These are phyloP conservation scores for Cicer yamashitae DNA, from an alignment of 306 rosid genomes.

Conservation along the genomic window DNA sequence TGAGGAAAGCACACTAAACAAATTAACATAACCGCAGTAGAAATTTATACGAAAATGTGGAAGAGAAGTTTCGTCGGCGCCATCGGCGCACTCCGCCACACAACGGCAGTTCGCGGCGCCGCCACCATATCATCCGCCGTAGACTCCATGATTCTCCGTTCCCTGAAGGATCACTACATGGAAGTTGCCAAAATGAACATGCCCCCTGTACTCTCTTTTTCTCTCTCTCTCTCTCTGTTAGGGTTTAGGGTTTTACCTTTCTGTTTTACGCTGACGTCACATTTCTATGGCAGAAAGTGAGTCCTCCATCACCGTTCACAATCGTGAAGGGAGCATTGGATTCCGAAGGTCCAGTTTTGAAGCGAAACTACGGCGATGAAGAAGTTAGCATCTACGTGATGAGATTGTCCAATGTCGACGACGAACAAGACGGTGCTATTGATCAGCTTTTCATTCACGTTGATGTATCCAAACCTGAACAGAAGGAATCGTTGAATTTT, in stretches of 20 bases:
- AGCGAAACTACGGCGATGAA: slow-evolving; percentile 66
- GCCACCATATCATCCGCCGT: slow-evolving; percentile 71
- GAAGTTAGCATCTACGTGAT: slow-evolving; percentile 71
- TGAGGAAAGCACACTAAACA: too few relatives aligned
- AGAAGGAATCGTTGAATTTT: slow-evolving; percentile 66
- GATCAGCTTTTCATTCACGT: slow-evolving; percentile 84
- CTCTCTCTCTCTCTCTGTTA: slow-evolving; percentile 3
- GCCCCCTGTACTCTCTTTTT: slow-evolving; percentile 70
- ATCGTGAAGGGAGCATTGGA: slow-evolving; percentile 79
- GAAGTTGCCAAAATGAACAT: slow-evolving; percentile 81
- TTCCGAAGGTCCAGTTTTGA: slow-evolving; percentile 73
- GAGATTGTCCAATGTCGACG: slow-evolving; percentile 62
- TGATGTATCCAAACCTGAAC: slow-evolving; percentile 68
- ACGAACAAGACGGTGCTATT: slow-evolving; percentile 51
- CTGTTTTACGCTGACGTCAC: not conserved
- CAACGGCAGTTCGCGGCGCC: slow-evolving; percentile 42
- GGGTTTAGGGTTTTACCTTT: slow-evolving; percentile 44
- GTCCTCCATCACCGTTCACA: slow-evolving; percentile 79
- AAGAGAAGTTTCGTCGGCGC: slow-evolving; percentile 54
- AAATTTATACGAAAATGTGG: slow-evolving; percentile 55
- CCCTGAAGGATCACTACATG: slow-evolving; percentile 88
- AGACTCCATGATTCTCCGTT: slow-evolving; percentile 75
- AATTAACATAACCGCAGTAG: not conserved
- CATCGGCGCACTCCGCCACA: slow-evolving; percentile 47
- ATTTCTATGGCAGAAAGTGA: slow-evolving; percentile 60